Conservation (phyloP, 352 stramenopile genomes). For the Peronospora farinosa region DNA sequence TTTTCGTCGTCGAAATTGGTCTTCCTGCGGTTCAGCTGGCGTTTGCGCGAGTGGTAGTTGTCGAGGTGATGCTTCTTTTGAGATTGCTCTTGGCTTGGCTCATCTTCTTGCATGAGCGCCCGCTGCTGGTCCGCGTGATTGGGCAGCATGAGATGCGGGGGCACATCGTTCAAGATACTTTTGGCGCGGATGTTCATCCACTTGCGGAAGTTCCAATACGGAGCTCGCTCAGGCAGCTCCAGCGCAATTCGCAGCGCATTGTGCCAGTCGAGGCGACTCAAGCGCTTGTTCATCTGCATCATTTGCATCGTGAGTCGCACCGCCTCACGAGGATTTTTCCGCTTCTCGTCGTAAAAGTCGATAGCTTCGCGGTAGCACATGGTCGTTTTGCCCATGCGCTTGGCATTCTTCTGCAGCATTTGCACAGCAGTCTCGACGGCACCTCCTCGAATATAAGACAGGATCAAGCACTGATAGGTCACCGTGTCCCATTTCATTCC, state of each 20-base stretch:
- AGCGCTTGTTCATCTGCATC: slow-evolving; percentile 73
- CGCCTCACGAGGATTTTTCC: slow-evolving; percentile 55
- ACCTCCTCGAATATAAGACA: slow-evolving; percentile 55
- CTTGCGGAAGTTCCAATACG: slow-evolving; percentile 86
- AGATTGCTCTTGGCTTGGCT: slow-evolving; percentile 3
- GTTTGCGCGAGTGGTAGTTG: slow-evolving; percentile 32
- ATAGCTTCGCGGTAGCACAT: slow-evolving; percentile 72
- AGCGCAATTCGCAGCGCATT: slow-evolving; percentile 59
- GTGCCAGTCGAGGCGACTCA: slow-evolving; percentile 75
- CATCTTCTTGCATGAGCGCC: slow-evolving; percentile 20
- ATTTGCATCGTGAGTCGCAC: slow-evolving; percentile 79
- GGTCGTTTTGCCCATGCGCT: slow-evolving; percentile 66
- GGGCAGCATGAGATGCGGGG: slow-evolving; percentile 54
- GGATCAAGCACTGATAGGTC: slow-evolving; percentile 57
- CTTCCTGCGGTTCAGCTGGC: slow-evolving; percentile 30
- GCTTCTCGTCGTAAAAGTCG: slow-evolving; percentile 50
- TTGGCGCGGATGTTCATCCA: slow-evolving; percentile 73
- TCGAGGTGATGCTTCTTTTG: slow-evolving; percentile 18
- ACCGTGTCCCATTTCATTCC: slow-evolving; percentile 62
- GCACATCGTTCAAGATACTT: slow-evolving; percentile 47
- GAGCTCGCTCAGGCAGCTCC: slow-evolving; percentile 50
- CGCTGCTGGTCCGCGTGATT: slow-evolving; percentile 26
- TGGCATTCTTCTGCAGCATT: slow-evolving; percentile 60
- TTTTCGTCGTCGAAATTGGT: slow-evolving; percentile 25
- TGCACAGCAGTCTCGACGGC: slow-evolving; percentile 56